Base-by-base conservation (phyloP, 345 rosid species). In the Melaleuca quinquenervia region DNA sequence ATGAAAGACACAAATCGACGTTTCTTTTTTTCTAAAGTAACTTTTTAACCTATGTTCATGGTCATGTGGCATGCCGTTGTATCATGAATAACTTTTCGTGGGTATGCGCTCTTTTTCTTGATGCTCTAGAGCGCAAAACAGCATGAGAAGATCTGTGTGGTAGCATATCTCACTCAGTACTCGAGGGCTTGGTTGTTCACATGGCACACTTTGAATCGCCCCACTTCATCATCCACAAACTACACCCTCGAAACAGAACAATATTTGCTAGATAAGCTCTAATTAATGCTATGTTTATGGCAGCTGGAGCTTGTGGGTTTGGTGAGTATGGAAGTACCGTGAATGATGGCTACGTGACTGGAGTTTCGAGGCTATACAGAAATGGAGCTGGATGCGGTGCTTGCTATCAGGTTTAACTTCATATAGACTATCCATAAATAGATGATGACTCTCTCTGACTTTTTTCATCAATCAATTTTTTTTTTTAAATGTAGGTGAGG, bases 301-400 rank as follows among this genome's bases (percentile, higher is more conserved):
- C 87, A 97, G 99, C 86, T 86, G 98, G 98, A 87, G 96, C 96
- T 82, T 95, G 98, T 86, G 99, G 98, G 26, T 96, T 84, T 87
- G 97, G 96, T 29, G 97, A 92, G 84, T 91, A 90, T 87, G 98
- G 99, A 90, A 92, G 93, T 89, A 93, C 90, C 2, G 87, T 96
- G 48, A 92, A 95, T 82, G 93, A 93, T 87, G 98, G 93, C 54
- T 92, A 94, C 74, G 98, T 96, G 53, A 93, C 94, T 24, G 99
- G 98, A 13, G 99, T 92, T 64, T 94, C 98, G 21, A 91, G 85
- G 84, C 93, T 97, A 54, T 97, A 87, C 90, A 89, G 85, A 87
- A 93, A 95, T 85, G 99, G 99, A 82, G 86, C 93, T 64, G 98
- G 98, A 80, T 97, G 98, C 53, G 99, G 98, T 86, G 95, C 89